Percentiles rank a stretch among this genome's conserved stretches.
Evolutionary conservation across 306 rosid genomes (phyloP).

Genomic region (Spatholobus suberectus): DNA sequence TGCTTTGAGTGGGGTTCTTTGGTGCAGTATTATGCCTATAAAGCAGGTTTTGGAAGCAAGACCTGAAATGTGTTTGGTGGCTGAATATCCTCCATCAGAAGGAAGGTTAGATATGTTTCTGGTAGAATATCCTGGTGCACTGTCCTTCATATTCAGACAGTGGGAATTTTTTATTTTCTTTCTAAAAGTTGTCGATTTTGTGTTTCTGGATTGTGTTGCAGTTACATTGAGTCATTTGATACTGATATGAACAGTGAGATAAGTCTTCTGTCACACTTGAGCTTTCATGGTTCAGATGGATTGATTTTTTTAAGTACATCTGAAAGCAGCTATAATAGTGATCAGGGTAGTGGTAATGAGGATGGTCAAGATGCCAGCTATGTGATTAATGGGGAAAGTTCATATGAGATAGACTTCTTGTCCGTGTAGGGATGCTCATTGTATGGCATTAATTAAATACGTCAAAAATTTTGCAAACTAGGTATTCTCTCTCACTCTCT

Average conservation of each 20-base stretch:
- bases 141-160: constrained; percentile 17
- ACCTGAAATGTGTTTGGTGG: constrained; percentile 71
- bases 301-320: constrained; percentile 76
- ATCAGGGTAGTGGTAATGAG: constrained; percentile 90
- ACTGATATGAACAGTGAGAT: constrained; percentile 69
- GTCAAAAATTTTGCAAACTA: constrained; percentile 33
- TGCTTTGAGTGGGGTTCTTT: constrained; percentile 7
- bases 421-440: constrained; percentile 46
- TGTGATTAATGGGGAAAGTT: constrained; percentile 77
- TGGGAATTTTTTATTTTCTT: background rate
- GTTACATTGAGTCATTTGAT: constrained; percentile 70
- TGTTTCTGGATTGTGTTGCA: constrained; percentile 54
- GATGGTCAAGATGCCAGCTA: constrained; percentile 69
- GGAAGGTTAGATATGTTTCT: constrained; percentile 68
- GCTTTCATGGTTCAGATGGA: constrained; percentile 70
- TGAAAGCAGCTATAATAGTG: constrained; percentile 87
- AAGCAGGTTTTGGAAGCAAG: constrained; percentile 74
- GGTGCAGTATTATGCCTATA: constrained; percentile 66
- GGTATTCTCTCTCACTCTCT: constrained; percentile 45
- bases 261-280: constrained; percentile 74
- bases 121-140: background rate
- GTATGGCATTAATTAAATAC: constrained; percentile 35
- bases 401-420: constrained; percentile 78
- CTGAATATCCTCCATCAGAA: constrained; percentile 87
- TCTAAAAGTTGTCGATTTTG: constrained; percentile 17